Percentiles rank a stretch among this genome's conserved stretches.
These are phyloP conservation scores for Tylopilus orsonianus DNA, from an alignment of 1,284 basidiomycete species.

Conservation along the genomic window DNA sequence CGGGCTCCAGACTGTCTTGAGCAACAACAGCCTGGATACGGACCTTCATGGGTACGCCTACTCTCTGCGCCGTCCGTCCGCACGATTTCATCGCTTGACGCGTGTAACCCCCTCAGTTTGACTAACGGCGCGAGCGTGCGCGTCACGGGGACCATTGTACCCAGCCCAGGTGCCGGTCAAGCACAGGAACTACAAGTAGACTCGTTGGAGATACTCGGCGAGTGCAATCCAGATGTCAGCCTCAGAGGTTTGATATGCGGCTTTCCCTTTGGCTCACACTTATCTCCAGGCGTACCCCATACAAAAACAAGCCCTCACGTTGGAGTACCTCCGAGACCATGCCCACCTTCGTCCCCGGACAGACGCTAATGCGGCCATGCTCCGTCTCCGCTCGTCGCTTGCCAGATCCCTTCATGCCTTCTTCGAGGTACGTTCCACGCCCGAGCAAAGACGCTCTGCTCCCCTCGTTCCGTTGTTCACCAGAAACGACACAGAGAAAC, in stretches of 20 bases:
- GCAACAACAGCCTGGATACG: constrained; percentile 22
- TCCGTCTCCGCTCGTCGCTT: constrained; percentile 68
- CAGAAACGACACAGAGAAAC: constrained; percentile 48
- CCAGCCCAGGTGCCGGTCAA: constrained; percentile 71
- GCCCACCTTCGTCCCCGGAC: constrained; percentile 85
- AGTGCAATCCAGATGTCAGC: constrained; percentile 72
- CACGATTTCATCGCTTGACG: neutral
- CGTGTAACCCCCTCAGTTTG: constrained; percentile 40
- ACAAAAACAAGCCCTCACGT: constrained; percentile 78
- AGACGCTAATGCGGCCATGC: constrained; percentile 64
- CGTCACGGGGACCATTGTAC: constrained; percentile 62
- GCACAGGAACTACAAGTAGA: constrained; percentile 75
- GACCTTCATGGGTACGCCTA: constrained; percentile 19
- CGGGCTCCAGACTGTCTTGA: constrained; percentile 78
- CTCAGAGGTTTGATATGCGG: neutral
- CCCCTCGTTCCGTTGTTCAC: constrained; percentile 4
- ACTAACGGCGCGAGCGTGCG: constrained; percentile 74
- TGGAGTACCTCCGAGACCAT: constrained; percentile 78
- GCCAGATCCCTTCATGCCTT: constrained; percentile 55
- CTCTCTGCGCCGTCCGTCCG: neutral
- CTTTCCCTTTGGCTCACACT: constrained; percentile 9
- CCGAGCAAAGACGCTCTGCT: neutral
- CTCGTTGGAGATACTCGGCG: constrained; percentile 64
- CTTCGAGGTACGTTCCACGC: constrained; percentile 59
- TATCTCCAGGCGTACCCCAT: constrained; percentile 72